Evolutionary conservation across 1,284 basidiomycete genomes (phyloP).

Genomic region (Tylopilus sp.): DNA sequence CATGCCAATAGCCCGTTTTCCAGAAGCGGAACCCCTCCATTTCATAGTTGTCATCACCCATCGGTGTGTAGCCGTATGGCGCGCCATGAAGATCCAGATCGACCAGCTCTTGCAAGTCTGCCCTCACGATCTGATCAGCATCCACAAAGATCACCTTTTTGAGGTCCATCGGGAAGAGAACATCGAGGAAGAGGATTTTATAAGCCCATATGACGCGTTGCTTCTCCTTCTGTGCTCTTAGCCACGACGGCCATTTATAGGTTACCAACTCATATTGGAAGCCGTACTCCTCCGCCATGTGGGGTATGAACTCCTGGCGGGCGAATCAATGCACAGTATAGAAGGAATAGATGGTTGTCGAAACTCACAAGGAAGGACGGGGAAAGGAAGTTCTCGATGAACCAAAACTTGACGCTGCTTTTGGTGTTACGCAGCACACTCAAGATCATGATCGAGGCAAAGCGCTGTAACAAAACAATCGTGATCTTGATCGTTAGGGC

Average conservation of each 20-base stretch:
- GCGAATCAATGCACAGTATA: constrained; percentile 4
- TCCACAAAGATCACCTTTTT: constrained; percentile 99
- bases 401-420: constrained; percentile 97
- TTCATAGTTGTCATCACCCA: constrained; percentile 92
- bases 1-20: constrained; percentile 94
- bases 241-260: constrained; percentile 98
- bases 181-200: constrained; percentile 98
- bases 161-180: constrained; percentile 96
- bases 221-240: constrained; percentile 95
- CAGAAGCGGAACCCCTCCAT: constrained; percentile 99
- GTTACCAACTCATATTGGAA: constrained; percentile 98
- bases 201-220: constrained; percentile 99
- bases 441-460: constrained; percentile 97
- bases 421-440: constrained; percentile 93
- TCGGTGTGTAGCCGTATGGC: constrained; percentile 93
- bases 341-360: not conserved
- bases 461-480: constrained; percentile 58
- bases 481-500: not conserved
- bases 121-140: constrained; percentile 93
- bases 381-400: constrained; percentile 98
- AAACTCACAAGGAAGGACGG: constrained; percentile 84
- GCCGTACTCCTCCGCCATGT: constrained; percentile 83
- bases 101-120: constrained; percentile 91
- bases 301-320: constrained; percentile 86
- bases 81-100: constrained; percentile 88